Evolutionary conservation across 1,284 basidiomycete genomes (phyloP), one percentile per base, ranked within the genome.

Genomic region (Pseudozyma hubeiensis): DNA sequence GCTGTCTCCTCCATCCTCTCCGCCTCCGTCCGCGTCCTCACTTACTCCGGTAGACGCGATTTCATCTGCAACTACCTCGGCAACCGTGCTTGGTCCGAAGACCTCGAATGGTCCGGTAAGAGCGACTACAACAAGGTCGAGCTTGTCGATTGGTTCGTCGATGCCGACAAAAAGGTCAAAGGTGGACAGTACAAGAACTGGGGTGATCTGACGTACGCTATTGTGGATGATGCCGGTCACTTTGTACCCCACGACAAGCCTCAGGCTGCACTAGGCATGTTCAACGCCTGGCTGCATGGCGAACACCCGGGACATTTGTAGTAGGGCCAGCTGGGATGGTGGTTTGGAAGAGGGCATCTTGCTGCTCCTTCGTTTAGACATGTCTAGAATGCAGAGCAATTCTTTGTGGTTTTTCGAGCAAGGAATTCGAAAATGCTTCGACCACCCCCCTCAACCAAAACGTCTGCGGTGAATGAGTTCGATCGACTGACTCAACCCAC

Each of bases 61-160:
- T 82, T 81, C 47, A 83, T 83, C 57, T 84, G 82, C 72, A 84
- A 84, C 70, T 78, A 64, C 48, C 41, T 80, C 13, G 82, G 81
- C 30, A 81, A 79, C 53, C 65, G 64, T 10, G 52, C 54, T 40
- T 84, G 82, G 82, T 68, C 70, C 13, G 59, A 71, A 19, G 74
- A 70, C 5, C 60, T 84, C 16, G 60, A 75, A 7, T 84, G 82
- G 82, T 19, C 46, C 2, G 71, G 72, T 30, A 54, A 64, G 34
- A 40, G 80, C 11, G 64, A 62, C 5, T 84, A 73, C 72, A 64
- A 69, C 65, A 53, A 53, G n/a, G 55, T 62, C 0, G 53, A 53
- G 4, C 58, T 82, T 3, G 45, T 62, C 24, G 64, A 69, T 7
- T 84, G 82, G 82, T 72, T 46, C 52, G n/a, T 66, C 14, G 53